phyloP scores from a whole-genome alignment of 768 basidiomycete species.

The Trametes maxima region DNA sequence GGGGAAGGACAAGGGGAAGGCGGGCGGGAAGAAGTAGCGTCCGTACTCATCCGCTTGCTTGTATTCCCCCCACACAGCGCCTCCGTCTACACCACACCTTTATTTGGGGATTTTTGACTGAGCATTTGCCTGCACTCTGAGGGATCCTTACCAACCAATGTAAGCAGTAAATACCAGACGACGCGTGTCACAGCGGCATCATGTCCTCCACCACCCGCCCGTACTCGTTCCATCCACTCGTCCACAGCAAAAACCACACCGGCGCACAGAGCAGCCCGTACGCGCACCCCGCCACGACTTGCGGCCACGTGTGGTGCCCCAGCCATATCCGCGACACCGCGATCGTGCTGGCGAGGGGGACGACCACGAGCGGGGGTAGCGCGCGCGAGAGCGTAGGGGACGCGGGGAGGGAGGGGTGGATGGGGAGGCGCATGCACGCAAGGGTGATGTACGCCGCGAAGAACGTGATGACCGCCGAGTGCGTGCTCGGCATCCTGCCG shows the following conservation, averaged over 20 bases:
- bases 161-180: too few relatives aligned
- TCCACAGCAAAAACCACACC: slow-evolving; percentile 65
- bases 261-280: slow-evolving; percentile 58
- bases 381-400: slow-evolving; percentile 40
- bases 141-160: neutral
- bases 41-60: neutral
- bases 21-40: slow-evolving; percentile 9
- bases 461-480: slow-evolving; percentile 69
- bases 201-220: slow-evolving; percentile 28
- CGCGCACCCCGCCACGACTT: slow-evolving; percentile 60
- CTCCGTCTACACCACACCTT: neutral
- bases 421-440: slow-evolving; percentile 57
- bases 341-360: slow-evolving; percentile 59
- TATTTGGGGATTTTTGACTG: neutral
- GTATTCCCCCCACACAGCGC: too few relatives aligned
- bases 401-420: slow-evolving; percentile 57
- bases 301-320: slow-evolving; percentile 73
- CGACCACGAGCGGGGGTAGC: slow-evolving; percentile 46
- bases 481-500: slow-evolving; percentile 81
- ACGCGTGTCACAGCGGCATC: neutral
- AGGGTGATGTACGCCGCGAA: slow-evolving; percentile 63
- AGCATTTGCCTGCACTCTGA: neutral
- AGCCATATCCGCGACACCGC: slow-evolving; percentile 71
- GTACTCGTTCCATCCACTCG: slow-evolving; percentile 33
- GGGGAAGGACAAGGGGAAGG: slow-evolving; percentile 25